Evolutionary conservation across 805 yeast genomes (phyloP).

Genomic region (Debaryomyces hansenii): DNA sequence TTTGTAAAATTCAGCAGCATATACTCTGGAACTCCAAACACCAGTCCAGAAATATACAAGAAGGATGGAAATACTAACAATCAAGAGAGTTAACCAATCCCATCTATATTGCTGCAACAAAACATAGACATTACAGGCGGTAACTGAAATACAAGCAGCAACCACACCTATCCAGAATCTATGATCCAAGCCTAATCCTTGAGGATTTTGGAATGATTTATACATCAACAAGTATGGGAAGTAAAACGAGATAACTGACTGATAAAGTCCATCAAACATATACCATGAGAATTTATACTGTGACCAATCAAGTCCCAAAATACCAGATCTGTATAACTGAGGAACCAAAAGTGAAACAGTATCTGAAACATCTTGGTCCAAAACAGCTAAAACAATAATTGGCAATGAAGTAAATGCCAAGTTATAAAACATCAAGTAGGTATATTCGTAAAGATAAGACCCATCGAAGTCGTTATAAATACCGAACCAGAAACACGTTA

Average conservation of each 20-base stretch:
- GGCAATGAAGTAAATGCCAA: slow-evolving; percentile 81
- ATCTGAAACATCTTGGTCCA: slow-evolving; percentile 76
- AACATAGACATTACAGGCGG: slow-evolving; percentile 66
- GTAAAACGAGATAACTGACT: slow-evolving; percentile 66
- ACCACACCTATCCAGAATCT: slow-evolving; percentile 71
- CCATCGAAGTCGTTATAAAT: slow-evolving; percentile 70
- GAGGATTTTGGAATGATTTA: slow-evolving; percentile 39
- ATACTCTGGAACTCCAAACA: slow-evolving; percentile 59
- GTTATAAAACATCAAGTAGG: slow-evolving; percentile 75
- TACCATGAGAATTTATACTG: slow-evolving; percentile 58
- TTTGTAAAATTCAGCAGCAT: slow-evolving; percentile 60
- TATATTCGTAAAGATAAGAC: slow-evolving; percentile 73
- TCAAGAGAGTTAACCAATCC: slow-evolving; percentile 68
- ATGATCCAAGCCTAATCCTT: slow-evolving; percentile 63
- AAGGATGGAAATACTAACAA: slow-evolving; percentile 54
- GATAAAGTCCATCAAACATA: slow-evolving; percentile 70
- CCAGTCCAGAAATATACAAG: slow-evolving; percentile 76
- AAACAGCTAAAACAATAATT: slow-evolving; percentile 66
- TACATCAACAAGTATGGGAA: slow-evolving; percentile 62
- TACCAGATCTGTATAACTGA: slow-evolving; percentile 67
- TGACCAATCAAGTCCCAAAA: slow-evolving; percentile 63
- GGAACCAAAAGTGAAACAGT: slow-evolving; percentile 67
- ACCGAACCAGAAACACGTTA: slow-evolving; percentile 78
- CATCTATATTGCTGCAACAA: slow-evolving; percentile 69
- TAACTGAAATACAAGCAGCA: slow-evolving; percentile 59